Evolutionary conservation across 2,329 filamentous ascomycete genomes (phyloP), one percentile per base, ranked within the genome.

Genomic region (Trichoderma arundinaceum): DNA sequence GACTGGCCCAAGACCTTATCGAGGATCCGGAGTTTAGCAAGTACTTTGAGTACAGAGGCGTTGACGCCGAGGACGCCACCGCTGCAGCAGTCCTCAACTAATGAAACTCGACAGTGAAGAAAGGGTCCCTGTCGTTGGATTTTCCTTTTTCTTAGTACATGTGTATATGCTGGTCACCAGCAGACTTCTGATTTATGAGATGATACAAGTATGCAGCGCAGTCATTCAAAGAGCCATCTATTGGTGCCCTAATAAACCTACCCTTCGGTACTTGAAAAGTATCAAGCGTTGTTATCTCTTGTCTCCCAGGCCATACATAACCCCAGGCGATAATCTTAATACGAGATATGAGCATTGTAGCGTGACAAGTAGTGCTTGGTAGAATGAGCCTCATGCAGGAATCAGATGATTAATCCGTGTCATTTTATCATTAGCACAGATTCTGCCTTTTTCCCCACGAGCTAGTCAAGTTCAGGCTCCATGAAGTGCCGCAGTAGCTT

Each of bases 21-120:
- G 61, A 63, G 7, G 60, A 63, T 28, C 6, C 28, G 1, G 59
- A 63, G 39, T 63, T 51, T 17, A 32, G 38, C 39, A 63, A 54
- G 9, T 63, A 44, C 17, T 64, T 64, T 19, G 60, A 64, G 17
- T 64, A 19, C 8, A 54, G 51, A 44, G 60, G 61, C 2, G 41
- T 64, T 19, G 61, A 64, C 15, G 52, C 61, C 1, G 52, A 56
- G 32, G 38, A 62, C 22, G 59, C 48, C 0, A 33, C n/a, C 35
- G 48, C 38, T 19, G 38, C 43, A 9, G 56, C 22, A 1, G 19
- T 19, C 1, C 22, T 28, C 15, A 61, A 52, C 2, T 61, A 41
- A 43, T 57, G 19, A 28, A 28, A 28, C 22, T 28, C 2, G 22
- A 4, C 22, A 28, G 22, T 28, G 22, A 28, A 28, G 22, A 28